Percentiles rank a stretch among this genome's conserved stretches.
phyloP scores from a whole-genome alignment of 169 alveolate genomes.

The Blepharisma undulans region DNA sequence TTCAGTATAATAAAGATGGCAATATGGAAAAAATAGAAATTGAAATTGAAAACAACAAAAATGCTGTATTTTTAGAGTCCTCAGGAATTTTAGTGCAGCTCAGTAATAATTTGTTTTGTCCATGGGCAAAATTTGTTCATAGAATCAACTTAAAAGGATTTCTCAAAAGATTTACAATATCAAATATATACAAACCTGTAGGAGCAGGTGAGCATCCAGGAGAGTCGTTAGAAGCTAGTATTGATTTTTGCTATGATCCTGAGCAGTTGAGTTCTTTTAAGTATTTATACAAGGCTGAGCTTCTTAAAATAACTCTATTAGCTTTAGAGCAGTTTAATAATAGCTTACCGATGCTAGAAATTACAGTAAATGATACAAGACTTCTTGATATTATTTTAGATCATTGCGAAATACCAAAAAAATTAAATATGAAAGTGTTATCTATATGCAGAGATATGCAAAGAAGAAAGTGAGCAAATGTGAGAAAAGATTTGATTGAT shows the following conservation, averaged over 20 bases:
- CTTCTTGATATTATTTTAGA: not conserved
- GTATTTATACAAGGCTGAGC: not conserved
- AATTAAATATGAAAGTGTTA: not conserved
- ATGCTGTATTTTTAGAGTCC: not conserved
- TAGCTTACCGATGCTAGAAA: not conserved
- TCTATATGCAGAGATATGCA: not conserved
- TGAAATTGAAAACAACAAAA: not conserved
- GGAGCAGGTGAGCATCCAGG: constrained; percentile 31
- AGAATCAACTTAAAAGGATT: not conserved
- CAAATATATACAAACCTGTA: not conserved
- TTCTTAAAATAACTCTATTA: not conserved
- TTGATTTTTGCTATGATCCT: constrained; percentile 30
- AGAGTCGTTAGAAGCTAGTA: constrained; percentile 5
- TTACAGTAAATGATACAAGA: constrained; percentile 33
- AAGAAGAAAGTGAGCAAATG: not conserved
- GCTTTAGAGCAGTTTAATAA: not conserved
- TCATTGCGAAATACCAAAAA: not conserved
- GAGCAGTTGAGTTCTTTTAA: not conserved
- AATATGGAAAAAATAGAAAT: not conserved
- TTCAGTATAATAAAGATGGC: not conserved
- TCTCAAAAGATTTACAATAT: constrained; percentile 7
- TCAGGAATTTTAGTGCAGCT: constrained; percentile 37
- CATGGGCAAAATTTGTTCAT: constrained; percentile 35
- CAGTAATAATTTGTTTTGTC: not conserved
- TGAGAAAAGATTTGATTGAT: not conserved